Base-by-base conservation (phyloP, 345 rosid species). In the Passiflora organensis region DNA sequence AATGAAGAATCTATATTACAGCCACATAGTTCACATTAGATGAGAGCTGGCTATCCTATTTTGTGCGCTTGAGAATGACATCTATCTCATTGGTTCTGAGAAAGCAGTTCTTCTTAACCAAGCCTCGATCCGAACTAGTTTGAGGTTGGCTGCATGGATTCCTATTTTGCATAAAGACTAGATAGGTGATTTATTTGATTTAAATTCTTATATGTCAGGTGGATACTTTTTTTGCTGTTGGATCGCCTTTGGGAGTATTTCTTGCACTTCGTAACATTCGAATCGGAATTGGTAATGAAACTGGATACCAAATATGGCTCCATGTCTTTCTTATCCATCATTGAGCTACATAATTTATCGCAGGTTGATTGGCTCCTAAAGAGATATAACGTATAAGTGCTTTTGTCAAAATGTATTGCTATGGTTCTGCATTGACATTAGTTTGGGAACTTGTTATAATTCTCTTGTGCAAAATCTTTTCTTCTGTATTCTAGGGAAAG, bases 201-300 rank as follows among this genome's bases (percentile, higher is more conserved):
- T 51, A 32, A 59, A 51, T 45, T 65, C 48, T 64, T 49, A 19
- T 51, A 32, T 42, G 32, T 72, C 73, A 93, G 99, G 94, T 93
- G 59, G 97, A 93, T 72, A 93, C 99, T 32, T 93, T 89, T 74
- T 93, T 84, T 69, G 99, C 99, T 11, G 99, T 93, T 72, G 99
- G 99, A 65, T 89, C 99, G 16, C 99, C 99, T 62, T 85, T 93
- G 56, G 97, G 99, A 68, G 97, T 89, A 72, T 93, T 93, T 70
- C 97, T 93, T 46, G 81, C 96, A 25, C 95, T 93, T 58, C 85
- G 97, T 21, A 93, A 93, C 70, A 58, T 86, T 60, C 97, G 95
- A 36, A 76, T 93, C 63, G 99, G 99, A 53, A 65, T 85, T 37
- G 95, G 97, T 93, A 89, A 60, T 57, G 13, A 25, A 53, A 60